These are phyloP conservation scores for Claviceps sorghi DNA, from an alignment of 2,329 filamentous ascomycete species.

Conservation along the genomic window DNA sequence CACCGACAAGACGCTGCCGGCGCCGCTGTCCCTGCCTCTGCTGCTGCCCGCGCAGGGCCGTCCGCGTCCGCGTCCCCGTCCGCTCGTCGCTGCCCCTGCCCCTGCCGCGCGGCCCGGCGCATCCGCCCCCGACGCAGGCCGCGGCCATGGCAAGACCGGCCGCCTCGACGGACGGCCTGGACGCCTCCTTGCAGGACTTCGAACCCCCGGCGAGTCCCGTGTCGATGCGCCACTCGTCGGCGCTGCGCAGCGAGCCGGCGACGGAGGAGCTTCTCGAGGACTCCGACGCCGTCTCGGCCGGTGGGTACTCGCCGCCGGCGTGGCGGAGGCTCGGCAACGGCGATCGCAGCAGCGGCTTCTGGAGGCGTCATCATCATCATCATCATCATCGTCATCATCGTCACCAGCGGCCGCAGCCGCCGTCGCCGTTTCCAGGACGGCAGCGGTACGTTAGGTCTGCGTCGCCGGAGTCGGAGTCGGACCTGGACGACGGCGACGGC, in stretches of 20 bases:
- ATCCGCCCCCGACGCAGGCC: background rate
- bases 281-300: conserved; percentile 32
- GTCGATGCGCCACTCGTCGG: conserved; percentile 18
- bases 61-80: too few species aligned
- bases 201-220: conserved; percentile 30
- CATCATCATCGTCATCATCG: conserved; percentile 1
- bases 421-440: background rate
- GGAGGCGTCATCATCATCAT: conserved; percentile 21
- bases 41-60: too few species aligned
- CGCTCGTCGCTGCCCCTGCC: too few species aligned
- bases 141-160: conserved; percentile 6
- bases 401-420: too few species aligned
- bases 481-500: conserved; percentile 7
- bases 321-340: conserved; percentile 48
- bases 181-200: conserved; percentile 41
- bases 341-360: conserved; percentile 43
- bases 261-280: conserved; percentile 28
- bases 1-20: conserved; percentile 15
- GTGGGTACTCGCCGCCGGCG: conserved; percentile 46
- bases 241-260: conserved; percentile 20
- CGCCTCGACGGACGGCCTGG: conserved; percentile 23
- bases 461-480: conserved; percentile 14
- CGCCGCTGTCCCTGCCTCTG: conserved; percentile 3
- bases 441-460: conserved; percentile 2
- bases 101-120: background rate